Percentiles rank a stretch among this genome's conserved stretches.
Evolutionary conservation across 78 protist species (phyloP).

Genomic region (Dictyostelium intermedium): DNA sequence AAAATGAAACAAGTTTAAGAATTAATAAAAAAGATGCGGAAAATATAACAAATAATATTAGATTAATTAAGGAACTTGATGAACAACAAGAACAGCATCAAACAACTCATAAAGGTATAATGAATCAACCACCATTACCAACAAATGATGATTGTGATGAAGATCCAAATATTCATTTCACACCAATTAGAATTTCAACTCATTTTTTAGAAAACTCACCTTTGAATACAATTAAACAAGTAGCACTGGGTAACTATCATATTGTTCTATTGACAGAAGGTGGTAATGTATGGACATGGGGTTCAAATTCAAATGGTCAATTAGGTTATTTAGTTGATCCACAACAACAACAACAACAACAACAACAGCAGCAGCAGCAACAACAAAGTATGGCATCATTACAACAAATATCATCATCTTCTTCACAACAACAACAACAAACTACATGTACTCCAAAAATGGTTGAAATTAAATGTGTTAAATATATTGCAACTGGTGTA

Average conservation of each 20-base stretch:
- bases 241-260: constrained; percentile 70
- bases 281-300: constrained; percentile 81
- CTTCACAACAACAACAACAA: no score
- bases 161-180: background rate
- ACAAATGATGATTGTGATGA: background rate
- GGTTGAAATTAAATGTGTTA: constrained; percentile 63
- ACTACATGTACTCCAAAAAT: constrained; percentile 25
- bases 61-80: constrained; percentile 1
- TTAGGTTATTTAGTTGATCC: constrained; percentile 29
- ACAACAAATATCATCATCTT: background rate
- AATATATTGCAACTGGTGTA: constrained; percentile 62
- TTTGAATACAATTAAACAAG: constrained; percentile 11
- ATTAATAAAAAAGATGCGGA: background rate
- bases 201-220: constrained; percentile 22
- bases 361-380: background rate
- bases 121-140: background rate
- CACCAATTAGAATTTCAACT: constrained; percentile 17
- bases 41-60: background rate
- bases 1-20: background rate
- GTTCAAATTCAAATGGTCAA: constrained; percentile 66
- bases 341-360: background rate
- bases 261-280: constrained; percentile 60
- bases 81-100: background rate
- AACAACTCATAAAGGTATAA: background rate
- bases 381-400: background rate